Percentiles rank a stretch among this genome's conserved stretches.
phyloP scores from a whole-genome alignment of 2,329 filamentous ascomycete genomes.

The Allantophomopsis lycopodina region DNA sequence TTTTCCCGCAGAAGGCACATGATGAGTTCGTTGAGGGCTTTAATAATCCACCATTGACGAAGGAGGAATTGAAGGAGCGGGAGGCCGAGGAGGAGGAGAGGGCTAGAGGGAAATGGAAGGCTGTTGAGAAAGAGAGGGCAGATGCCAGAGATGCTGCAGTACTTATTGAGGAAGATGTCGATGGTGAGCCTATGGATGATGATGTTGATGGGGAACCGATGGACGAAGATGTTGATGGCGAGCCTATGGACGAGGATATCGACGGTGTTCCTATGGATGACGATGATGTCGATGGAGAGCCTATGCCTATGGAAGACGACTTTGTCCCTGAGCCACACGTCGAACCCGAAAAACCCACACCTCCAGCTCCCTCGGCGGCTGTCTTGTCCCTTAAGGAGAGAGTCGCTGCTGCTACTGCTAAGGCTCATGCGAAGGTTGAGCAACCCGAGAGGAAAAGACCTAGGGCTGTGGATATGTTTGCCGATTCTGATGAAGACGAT shows the following conservation, averaged over 20 bases:
- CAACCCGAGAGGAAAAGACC: constrained; percentile 25
- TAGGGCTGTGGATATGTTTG: constrained; percentile 79
- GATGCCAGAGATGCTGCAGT: constrained; percentile 17
- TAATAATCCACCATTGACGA: constrained; percentile 46
- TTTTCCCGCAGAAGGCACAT: constrained; percentile 62
- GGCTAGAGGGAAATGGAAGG: constrained; percentile 19
- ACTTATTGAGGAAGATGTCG: constrained; percentile 26
- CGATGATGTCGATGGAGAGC: constrained; percentile 22
- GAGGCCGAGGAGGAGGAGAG: constrained; percentile 15
- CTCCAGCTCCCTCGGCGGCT: constrained; percentile 6
- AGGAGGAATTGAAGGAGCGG: constrained; percentile 20
- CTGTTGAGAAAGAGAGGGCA: constrained; percentile 26
- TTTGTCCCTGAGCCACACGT: constrained; percentile 19
- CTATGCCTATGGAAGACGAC: constrained; percentile 27
- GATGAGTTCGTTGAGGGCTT: constrained; percentile 59
- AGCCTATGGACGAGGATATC: constrained; percentile 29
- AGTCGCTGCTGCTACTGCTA: background rate
- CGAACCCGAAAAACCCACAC: constrained; percentile 8
- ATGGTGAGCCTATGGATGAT: constrained; percentile 24
- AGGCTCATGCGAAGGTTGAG: constrained; percentile 4
- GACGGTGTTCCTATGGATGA: constrained; percentile 24
- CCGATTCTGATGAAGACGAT: constrained; percentile 39
- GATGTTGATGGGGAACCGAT: constrained; percentile 21
- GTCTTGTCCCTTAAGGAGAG: background rate
- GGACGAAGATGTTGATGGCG: constrained; percentile 14